phyloP scores from a whole-genome alignment of 306 rosid species.

The peach (Prunus persica) region Prunus_persica_NCBIv2 NC_034009.1:45626501-45627000 shows the following conservation, averaged over 20 bases:
- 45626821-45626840: conserved; percentile 68
- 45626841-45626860: conserved; percentile 69
- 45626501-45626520: conserved; percentile 39
- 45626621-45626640: conserved; percentile 76
- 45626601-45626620: conserved; percentile 86
- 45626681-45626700: neutral
- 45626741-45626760: neutral
- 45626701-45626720: neutral
- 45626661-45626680: conserved; percentile 81
- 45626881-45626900: conserved; percentile 42
- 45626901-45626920: neutral
- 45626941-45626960: too few species aligned
- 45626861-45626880: conserved; percentile 94
- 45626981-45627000: neutral
- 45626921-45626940: too few species aligned
- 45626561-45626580: conserved; percentile 50
- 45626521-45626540: conserved; percentile 73
- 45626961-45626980: too few species aligned
- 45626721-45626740: neutral
- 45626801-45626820: conserved; percentile 90
- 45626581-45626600: conserved; percentile 73
- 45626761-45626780: neutral
- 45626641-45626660: conserved; percentile 60
- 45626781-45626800: conserved; percentile 10
- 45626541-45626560: conserved; percentile 53